These are phyloP conservation scores for Incumbomyces lentus DNA, from an alignment of 2,329 filamentous ascomycete species.

Conservation along the genomic window DNA sequence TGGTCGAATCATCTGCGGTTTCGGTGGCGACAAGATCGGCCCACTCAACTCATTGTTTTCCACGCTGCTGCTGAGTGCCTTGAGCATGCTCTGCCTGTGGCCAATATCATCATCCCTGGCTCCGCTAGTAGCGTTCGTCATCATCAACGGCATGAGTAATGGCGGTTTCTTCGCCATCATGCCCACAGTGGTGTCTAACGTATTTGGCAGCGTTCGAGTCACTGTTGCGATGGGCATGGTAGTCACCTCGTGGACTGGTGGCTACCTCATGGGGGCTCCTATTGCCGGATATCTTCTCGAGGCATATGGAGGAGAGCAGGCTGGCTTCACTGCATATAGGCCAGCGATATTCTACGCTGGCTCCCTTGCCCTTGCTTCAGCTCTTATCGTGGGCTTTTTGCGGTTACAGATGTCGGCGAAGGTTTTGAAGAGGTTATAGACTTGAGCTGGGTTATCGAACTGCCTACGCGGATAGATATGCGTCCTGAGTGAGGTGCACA, in stretches of 20 bases:
- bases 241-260: conserved; percentile 49
- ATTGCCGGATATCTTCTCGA: conserved; percentile 51
- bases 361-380: conserved; percentile 38
- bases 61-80: conserved; percentile 40
- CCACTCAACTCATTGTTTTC: conserved; percentile 46
- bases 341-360: conserved; percentile 54
- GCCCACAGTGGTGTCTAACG: conserved; percentile 51
- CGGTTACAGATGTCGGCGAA: conserved; percentile 29
- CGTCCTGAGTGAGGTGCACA: too few relatives aligned
- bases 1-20: conserved; percentile 45
- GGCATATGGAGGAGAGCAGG: conserved; percentile 42
- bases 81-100: conserved; percentile 53
- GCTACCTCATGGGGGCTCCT: conserved; percentile 50
- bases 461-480: too few relatives aligned
- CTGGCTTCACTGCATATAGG: conserved; percentile 43
- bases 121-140: conserved; percentile 45
- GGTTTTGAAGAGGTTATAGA: not conserved
- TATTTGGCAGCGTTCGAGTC: conserved; percentile 48
- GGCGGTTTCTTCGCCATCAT: conserved; percentile 55
- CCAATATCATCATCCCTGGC: conserved; percentile 45
- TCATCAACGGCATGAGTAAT: conserved; percentile 51
- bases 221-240: conserved; percentile 52
- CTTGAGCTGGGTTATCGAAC: too few relatives aligned
- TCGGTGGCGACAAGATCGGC: conserved; percentile 45
- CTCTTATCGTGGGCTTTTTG: conserved; percentile 33